These are phyloP conservation scores for Corrigiola litoralis DNA, from an alignment of 179 eudicot species.

Conservation along the genomic window DNA sequence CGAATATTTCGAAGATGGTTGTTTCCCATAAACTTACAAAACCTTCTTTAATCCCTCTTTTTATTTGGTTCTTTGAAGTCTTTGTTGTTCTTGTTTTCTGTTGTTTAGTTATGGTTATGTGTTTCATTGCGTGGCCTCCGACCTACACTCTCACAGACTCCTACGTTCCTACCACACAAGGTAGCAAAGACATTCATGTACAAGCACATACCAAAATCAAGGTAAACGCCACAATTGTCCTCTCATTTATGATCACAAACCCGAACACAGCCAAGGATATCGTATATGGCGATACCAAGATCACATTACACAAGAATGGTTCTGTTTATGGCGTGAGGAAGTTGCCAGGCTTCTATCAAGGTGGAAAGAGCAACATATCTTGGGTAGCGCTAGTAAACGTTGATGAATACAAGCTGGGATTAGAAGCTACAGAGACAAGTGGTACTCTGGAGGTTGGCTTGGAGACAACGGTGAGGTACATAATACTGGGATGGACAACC, in stretches of 20 bases:
- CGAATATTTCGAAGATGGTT: conserved; percentile 5
- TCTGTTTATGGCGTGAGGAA: conserved; percentile 1
- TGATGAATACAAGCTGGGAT: conserved; percentile 1
- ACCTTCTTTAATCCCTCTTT: conserved; percentile 15
- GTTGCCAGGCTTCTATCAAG: conserved; percentile 8
- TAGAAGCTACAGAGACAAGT: background rate
- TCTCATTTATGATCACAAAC: conserved; percentile 18
- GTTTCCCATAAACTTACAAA: background rate
- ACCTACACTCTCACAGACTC: conserved; percentile 3
- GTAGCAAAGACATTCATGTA: background rate
- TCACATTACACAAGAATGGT: conserved; percentile 16
- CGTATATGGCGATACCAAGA: conserved; percentile 3
- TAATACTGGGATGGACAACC: conserved; percentile 15
- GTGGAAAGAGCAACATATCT: conserved; percentile 5
- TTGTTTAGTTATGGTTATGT: conserved; percentile 10
- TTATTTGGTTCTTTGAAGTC: conserved; percentile 15
- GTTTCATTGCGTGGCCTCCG: conserved; percentile 15
- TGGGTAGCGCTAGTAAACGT: conserved; percentile 12
- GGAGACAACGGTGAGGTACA: conserved; percentile 20
- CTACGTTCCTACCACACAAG: background rate
- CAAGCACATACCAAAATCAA: background rate
- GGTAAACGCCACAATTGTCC: background rate
- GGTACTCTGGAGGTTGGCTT: conserved; percentile 6
- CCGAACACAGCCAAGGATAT: conserved; percentile 12
- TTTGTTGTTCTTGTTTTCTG: conserved; percentile 9